Percentiles rank a stretch among this genome's conserved stretches.
These are phyloP conservation scores for Deinandra increscens DNA, from an alignment of 129 eudicot genomes.

Conservation along the genomic window DNA sequence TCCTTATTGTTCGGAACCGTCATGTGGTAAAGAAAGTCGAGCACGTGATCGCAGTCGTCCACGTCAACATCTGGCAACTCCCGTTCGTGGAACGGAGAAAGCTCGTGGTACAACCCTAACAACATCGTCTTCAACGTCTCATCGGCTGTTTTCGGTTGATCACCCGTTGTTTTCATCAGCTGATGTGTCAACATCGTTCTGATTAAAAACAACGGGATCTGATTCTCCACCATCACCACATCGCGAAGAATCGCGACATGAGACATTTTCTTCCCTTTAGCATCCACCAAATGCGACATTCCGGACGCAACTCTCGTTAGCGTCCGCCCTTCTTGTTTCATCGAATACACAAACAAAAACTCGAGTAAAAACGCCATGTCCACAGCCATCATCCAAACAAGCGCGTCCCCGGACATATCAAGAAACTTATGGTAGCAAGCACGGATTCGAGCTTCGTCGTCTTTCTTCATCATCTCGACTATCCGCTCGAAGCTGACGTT, in stretches of 20 bases:
- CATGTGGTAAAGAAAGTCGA: conserved; percentile 47
- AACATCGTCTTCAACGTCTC: conserved; percentile 32
- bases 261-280: conserved; percentile 40
- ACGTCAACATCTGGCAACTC: conserved; percentile 9
- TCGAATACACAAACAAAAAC: conserved; percentile 28
- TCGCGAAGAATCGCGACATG: conserved; percentile 47
- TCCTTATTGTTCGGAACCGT: conserved; percentile 40
- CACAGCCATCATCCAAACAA: conserved; percentile 65
- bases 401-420: conserved; percentile 30
- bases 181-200: conserved; percentile 30
- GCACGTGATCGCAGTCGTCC: conserved; percentile 37
- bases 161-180: not conserved
- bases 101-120: conserved; percentile 35
- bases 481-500: conserved; percentile 20
- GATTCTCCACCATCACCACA: conserved; percentile 58
- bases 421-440: conserved; percentile 52
- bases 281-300: conserved; percentile 39
- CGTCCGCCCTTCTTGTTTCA: not conserved
- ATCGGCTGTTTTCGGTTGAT: conserved; percentile 24
- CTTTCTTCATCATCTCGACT: conserved; percentile 29
- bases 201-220: conserved; percentile 48
- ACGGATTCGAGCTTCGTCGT: conserved; percentile 35
- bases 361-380: conserved; percentile 52
- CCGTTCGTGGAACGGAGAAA: conserved; percentile 46
- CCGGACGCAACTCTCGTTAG: conserved; percentile 21